Conservation (phyloP, 129 eudicot genomes). For the Pittosporum tobira region DNA sequence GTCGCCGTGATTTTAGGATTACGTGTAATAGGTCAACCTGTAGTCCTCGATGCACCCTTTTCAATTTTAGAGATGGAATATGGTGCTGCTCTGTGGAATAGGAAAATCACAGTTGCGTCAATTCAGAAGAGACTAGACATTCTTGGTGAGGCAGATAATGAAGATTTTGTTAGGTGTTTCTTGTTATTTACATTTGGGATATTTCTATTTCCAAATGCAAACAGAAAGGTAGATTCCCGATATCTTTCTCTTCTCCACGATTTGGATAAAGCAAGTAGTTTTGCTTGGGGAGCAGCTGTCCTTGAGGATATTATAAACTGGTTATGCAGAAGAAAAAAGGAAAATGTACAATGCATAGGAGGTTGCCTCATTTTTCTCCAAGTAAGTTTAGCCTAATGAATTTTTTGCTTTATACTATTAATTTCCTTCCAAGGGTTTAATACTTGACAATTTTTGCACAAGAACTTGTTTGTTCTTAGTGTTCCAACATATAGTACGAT, state of each 20-base stretch:
- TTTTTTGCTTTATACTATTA: neutral
- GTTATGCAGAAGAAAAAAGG: conserved; percentile 31
- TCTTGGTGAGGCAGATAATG: conserved; percentile 31
- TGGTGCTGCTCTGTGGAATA: conserved; percentile 28
- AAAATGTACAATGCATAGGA: conserved; percentile 22
- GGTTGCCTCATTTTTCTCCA: conserved; percentile 68
- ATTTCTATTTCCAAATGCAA: conserved; percentile 38
- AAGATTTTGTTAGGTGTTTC: conserved; percentile 34
- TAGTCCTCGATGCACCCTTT: conserved; percentile 27
- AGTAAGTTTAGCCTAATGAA: conserved; percentile 35
- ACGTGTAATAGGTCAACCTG: conserved; percentile 39
- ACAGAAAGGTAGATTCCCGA: conserved; percentile 49
- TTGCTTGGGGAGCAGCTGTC: conserved; percentile 64
- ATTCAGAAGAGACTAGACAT: conserved; percentile 38
- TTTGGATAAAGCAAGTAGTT: conserved; percentile 22
- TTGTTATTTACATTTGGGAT: conserved; percentile 53
- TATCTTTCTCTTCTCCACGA: conserved; percentile 42
- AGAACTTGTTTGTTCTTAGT: too few species aligned
- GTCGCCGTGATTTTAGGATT: conserved; percentile 52
- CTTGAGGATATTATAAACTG: conserved; percentile 30
- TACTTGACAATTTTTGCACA: too few species aligned
- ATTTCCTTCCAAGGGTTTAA: neutral
- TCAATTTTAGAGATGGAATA: conserved; percentile 31
- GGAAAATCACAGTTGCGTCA: conserved; percentile 27
- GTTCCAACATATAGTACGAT: too few species aligned